Conservation (phyloP, 1,284 basidiomycete genomes). For the Ceratorhiza oryzae-sativae region DNA sequence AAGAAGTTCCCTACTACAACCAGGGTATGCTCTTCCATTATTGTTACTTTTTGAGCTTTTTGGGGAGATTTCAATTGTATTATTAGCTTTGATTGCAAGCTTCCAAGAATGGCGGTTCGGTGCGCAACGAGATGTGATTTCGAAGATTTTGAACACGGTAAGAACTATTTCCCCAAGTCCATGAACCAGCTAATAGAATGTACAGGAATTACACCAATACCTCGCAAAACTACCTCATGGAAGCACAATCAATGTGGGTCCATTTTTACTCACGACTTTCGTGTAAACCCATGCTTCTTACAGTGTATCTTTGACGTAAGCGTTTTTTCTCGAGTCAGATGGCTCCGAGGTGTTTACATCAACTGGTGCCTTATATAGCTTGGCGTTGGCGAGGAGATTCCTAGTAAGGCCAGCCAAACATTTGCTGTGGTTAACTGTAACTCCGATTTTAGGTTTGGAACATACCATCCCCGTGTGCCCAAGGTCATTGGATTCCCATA, state of each 20-base stretch:
- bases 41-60: background rate
- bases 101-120: background rate
- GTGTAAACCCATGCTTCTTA: background rate
- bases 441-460: background rate
- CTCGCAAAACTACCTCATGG: background rate
- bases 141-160: background rate
- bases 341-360: background rate
- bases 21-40: background rate
- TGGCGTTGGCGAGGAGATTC: background rate
- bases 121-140: background rate
- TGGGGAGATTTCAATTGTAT: background rate
- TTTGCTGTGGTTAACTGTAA: background rate
- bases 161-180: background rate
- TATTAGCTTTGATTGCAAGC: background rate
- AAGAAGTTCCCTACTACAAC: background rate
- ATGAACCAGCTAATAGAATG: background rate
- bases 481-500: background rate
- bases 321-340: background rate
- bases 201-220: conserved; percentile 7
- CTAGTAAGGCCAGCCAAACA: background rate
- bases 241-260: conserved; percentile 1
- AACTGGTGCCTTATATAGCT: background rate
- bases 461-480: background rate
- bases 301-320: background rate
- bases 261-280: background rate